phyloP scores from a whole-genome alignment of 2,329 filamentous ascomycete genomes.

The Aspergillus costaricaensis region DNA sequence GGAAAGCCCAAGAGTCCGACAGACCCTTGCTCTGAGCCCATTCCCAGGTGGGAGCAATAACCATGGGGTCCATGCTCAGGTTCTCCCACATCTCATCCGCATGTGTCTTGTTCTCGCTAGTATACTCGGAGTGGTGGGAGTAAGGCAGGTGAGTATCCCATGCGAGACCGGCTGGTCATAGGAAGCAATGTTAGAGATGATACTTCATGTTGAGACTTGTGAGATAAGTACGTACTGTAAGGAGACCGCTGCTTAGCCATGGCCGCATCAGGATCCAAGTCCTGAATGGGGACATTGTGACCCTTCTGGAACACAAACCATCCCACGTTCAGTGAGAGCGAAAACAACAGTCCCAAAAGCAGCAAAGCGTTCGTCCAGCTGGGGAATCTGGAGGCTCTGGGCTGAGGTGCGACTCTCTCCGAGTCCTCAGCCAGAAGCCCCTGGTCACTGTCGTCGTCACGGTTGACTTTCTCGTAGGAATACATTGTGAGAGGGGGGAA shows the following conservation, averaged over 20 bases:
- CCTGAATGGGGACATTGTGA: not conserved
- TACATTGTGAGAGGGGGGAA: not conserved
- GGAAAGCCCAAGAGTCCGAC: constrained; percentile 3
- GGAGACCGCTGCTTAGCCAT: not conserved
- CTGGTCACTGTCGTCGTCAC: not conserved
- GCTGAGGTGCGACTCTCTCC: not conserved
- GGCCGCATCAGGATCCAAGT: not conserved
- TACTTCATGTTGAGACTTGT: not conserved
- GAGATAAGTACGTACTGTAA: not conserved
- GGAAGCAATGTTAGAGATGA: not conserved
- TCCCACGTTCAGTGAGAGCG: not conserved
- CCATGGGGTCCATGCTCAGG: constrained; percentile 4
- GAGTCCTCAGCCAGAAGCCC: not conserved
- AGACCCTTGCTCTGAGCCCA: constrained; percentile 6
- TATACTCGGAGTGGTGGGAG: constrained; percentile 6
- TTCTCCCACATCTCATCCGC: constrained; percentile 9
- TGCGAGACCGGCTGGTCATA: constrained; percentile 1
- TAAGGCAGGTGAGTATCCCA: not conserved
- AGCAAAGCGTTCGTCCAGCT: not conserved
- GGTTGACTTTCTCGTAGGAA: not conserved
- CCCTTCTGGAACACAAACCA: not conserved
- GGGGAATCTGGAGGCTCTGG: not conserved
- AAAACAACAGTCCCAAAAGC: not conserved
- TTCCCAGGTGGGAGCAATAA: constrained; percentile 6
- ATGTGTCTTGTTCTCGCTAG: constrained; percentile 1